Percentiles rank a stretch among this genome's conserved stretches.
Evolutionary conservation across 345 rosid species (phyloP).

Genomic region (Lepidium aucheri): DNA sequence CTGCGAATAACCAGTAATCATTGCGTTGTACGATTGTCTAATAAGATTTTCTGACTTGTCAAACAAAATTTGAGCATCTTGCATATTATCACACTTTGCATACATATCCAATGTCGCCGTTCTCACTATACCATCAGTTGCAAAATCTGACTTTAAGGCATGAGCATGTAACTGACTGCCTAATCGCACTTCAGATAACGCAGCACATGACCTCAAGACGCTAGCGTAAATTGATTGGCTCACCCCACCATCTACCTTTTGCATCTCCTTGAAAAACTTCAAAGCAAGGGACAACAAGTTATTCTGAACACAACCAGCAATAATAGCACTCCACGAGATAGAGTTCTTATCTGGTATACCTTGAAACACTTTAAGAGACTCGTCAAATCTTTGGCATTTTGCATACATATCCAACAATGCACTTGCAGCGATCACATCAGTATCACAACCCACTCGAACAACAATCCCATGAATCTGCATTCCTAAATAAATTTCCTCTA

Average conservation of each 20-base stretch:
- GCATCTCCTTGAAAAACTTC: constrained; percentile 69
- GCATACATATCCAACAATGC: constrained; percentile 91
- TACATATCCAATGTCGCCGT: constrained; percentile 95
- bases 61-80: constrained; percentile 62
- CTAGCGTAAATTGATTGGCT: constrained; percentile 93
- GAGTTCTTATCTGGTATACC: constrained; percentile 59
- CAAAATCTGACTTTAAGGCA: constrained; percentile 58
- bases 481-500: constrained; percentile 41
- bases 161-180: constrained; percentile 86
- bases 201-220: constrained; percentile 70
- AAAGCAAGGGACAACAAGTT: constrained; percentile 37
- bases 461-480: constrained; percentile 68
- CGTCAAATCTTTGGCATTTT: constrained; percentile 54
- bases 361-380: constrained; percentile 46
- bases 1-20: constrained; percentile 63
- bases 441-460: constrained; percentile 43
- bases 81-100: constrained; percentile 62
- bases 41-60: constrained; percentile 46
- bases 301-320: constrained; percentile 79
- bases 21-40: constrained; percentile 79
- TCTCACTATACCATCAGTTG: constrained; percentile 57
- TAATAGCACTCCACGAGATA: constrained; percentile 83
- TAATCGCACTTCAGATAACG: constrained; percentile 37
- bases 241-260: constrained; percentile 36
- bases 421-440: constrained; percentile 64